Evolutionary conservation across 441 rosid species (phyloP), one percentile per base, ranked within the genome.

Genomic region (Euphorbia celastroides): DNA sequence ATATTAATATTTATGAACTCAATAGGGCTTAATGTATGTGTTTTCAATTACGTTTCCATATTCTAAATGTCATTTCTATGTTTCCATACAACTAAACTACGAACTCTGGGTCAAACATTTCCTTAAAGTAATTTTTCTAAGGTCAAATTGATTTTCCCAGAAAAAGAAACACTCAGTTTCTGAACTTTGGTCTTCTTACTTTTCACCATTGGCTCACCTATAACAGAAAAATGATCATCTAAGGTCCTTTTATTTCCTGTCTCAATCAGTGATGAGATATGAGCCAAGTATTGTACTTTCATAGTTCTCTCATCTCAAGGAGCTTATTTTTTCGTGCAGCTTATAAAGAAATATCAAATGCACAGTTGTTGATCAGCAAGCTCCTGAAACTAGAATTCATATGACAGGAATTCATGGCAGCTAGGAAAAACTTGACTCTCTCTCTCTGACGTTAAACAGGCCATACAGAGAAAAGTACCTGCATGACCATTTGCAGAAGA

Each of bases 401-500:
- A 16, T 1, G 50, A 44, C 8, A 12, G n/a, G 16, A 44, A 11
- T 13, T 11, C 8, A 11, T 5, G 2, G 27, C 57, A 20, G 2
- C 10, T 23, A 52, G 30, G 30, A 22, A 55, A n/a, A 55, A 55
- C 31, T 25, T 13, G 5, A 55, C 26, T 25, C n/a, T 13, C 30
- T 25, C 59, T 55, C 59, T 14, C 26, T 23, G 26, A 55, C 12
- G 59, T 55, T 38, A 20, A 61, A 42, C 4, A 27, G 30, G 57
- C 20, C 32, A 71, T 11, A 25, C 17, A 65, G 32, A 71, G 54
- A 50, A 48, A 41, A 31, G 57, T 84, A 94, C 99, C 98, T 94
- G 99, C 94, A 92, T 92, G 71, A 94, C 86, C 98, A 94, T 94
- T 84, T 94, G 99, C 86, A 94, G 64, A 72, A 92, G 97, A 79